Evolutionary conservation across 2,329 filamentous ascomycete genomes (phyloP).

Genomic region (Fusarium lateritium): DNA sequence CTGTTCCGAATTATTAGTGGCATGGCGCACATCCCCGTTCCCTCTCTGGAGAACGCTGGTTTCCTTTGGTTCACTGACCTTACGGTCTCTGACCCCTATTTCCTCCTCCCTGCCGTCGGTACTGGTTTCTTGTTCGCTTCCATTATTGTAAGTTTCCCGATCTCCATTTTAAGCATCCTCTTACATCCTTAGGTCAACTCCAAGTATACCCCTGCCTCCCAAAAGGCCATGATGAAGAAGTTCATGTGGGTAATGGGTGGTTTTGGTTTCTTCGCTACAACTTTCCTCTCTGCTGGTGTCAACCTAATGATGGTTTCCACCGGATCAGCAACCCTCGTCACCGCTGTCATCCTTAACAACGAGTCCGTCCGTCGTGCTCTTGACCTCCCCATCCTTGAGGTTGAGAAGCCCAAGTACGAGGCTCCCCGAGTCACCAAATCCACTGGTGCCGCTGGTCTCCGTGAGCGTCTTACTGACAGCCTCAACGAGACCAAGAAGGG

Average conservation of each 20-base stretch:
- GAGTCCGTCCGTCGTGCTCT: slow-evolving; percentile 56
- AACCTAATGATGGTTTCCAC: slow-evolving; percentile 65
- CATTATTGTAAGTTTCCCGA: slow-evolving; percentile 62
- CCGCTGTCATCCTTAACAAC: slow-evolving; percentile 57
- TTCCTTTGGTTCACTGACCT: slow-evolving; percentile 86
- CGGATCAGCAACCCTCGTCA: slow-evolving; percentile 56
- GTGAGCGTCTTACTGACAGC: slow-evolving; percentile 53
- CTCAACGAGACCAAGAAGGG: slow-evolving; percentile 58
- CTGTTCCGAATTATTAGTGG: slow-evolving; percentile 82
- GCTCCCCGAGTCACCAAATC: slow-evolving; percentile 51
- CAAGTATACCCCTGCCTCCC: slow-evolving; percentile 52
- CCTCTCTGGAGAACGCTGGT: slow-evolving; percentile 79
- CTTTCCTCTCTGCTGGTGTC: slow-evolving; percentile 63
- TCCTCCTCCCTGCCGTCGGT: slow-evolving; percentile 77
- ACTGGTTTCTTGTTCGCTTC: slow-evolving; percentile 70
- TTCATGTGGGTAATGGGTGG: slow-evolving; percentile 62
- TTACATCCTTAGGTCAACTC: slow-evolving; percentile 54
- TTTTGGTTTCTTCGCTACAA: slow-evolving; percentile 61
- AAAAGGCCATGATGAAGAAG: slow-evolving; percentile 57
- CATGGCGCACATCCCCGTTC: slow-evolving; percentile 85
- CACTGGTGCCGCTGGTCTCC: slow-evolving; percentile 46
- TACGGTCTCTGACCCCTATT: slow-evolving; percentile 82
- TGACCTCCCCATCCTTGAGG: slow-evolving; percentile 56
- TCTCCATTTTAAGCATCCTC: neutral
- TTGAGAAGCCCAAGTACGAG: slow-evolving; percentile 53